phyloP scores from a whole-genome alignment of 2,329 filamentous ascomycete genomes.

The Aspergillus sclerotialis region DNA sequence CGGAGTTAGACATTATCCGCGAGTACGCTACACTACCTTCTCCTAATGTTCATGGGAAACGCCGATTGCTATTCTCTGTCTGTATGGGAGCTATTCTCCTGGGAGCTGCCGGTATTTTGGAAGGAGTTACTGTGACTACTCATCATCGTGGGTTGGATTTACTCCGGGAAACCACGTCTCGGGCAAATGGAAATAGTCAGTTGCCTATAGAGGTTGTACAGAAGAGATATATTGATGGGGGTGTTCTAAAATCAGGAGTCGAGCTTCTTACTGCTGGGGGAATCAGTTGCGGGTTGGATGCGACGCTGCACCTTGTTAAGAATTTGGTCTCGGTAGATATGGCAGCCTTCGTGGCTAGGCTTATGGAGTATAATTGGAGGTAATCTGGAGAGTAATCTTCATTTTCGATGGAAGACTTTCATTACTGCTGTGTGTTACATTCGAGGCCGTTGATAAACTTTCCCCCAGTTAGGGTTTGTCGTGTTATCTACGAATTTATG shows the following conservation, averaged over 20 bases:
- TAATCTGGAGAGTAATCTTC: constrained; percentile 7
- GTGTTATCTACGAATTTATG: too few species aligned
- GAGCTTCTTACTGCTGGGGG: constrained; percentile 76
- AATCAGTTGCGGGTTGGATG: constrained; percentile 73
- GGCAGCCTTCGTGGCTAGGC: constrained; percentile 65
- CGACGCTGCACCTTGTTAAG: constrained; percentile 75
- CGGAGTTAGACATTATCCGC: constrained; percentile 16
- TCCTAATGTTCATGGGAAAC: constrained; percentile 12
- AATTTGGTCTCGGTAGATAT: constrained; percentile 71
- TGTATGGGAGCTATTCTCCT: constrained; percentile 35
- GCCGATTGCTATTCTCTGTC: constrained; percentile 31
- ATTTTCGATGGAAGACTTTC: neutral
- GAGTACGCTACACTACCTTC: constrained; percentile 12
- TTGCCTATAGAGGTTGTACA: constrained; percentile 9
- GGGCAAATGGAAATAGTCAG: constrained; percentile 4
- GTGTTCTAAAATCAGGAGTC: constrained; percentile 41
- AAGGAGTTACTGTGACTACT: constrained; percentile 30
- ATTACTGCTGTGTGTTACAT: neutral
- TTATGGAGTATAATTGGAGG: constrained; percentile 77
- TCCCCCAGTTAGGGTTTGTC: too few species aligned
- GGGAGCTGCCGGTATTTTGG: constrained; percentile 30
- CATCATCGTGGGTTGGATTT: constrained; percentile 25
- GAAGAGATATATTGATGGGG: constrained; percentile 15
- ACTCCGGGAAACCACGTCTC: constrained; percentile 15
- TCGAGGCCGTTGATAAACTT: neutral